Conservation (phyloP, 306 rosid genomes). For the Fagus sylvatica region DNA sequence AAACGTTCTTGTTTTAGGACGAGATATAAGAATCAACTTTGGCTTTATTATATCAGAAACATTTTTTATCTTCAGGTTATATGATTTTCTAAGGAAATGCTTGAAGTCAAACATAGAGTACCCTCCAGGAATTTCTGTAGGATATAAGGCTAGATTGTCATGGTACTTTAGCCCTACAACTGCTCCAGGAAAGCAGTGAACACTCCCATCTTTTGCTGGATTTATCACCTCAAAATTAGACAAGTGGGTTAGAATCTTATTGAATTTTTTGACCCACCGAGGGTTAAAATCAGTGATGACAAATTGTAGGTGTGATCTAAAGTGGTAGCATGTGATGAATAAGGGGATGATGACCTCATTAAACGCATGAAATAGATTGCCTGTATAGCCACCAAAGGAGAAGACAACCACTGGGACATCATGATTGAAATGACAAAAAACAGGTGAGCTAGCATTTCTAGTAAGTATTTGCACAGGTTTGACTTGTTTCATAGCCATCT, state of each 20-base stretch:
- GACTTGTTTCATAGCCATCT: conserved; percentile 18
- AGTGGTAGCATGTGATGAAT: conserved; percentile 35
- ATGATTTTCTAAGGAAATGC: conserved; percentile 32
- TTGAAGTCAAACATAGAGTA: conserved; percentile 33
- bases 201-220: conserved; percentile 18
- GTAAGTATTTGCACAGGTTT: conserved; percentile 19
- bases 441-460: conserved; percentile 15
- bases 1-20: conserved; percentile 27
- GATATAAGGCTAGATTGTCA: conserved; percentile 30
- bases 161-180: conserved; percentile 35
- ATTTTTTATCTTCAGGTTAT: conserved; percentile 10
- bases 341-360: conserved; percentile 36
- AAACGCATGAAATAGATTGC: conserved; percentile 40
- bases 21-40: conserved; percentile 30
- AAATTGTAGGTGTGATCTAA: conserved; percentile 26
- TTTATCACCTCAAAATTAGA: conserved; percentile 25
- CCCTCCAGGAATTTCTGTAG: conserved; percentile 35
- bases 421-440: conserved; percentile 28
- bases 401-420: conserved; percentile 31
- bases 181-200: conserved; percentile 37
- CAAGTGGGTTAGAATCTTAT: conserved; percentile 26
- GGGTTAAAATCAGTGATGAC: conserved; percentile 28
- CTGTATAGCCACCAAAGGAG: conserved; percentile 38
- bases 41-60: conserved; percentile 14
- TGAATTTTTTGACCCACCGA: conserved; percentile 37